Evolutionary conservation across 2,329 filamentous ascomycete species (phyloP).

Genomic region (Ophiostoma triangulosporum): DNA sequence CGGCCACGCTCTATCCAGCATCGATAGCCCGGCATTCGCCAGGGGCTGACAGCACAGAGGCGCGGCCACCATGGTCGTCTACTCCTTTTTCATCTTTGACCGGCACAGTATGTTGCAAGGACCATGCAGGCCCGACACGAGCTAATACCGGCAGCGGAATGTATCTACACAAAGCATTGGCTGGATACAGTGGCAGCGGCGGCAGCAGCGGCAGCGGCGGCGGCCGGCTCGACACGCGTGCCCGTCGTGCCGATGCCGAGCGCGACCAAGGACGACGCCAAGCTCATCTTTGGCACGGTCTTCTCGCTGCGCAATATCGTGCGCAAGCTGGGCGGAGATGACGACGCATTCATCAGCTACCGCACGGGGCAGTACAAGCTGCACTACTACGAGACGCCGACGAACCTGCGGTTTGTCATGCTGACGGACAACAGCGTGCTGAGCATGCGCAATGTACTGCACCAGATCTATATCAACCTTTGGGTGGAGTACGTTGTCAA

Average conservation of each 20-base stretch:
- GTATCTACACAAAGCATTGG: conserved; percentile 91
- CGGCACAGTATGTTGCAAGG: conserved; percentile 63
- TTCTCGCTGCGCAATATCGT: conserved; percentile 96
- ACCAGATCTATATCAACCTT: conserved; percentile 97
- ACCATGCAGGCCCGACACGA: neutral
- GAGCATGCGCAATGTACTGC: conserved; percentile 85
- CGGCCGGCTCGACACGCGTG: conserved; percentile 4
- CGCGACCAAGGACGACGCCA: conserved; percentile 60
- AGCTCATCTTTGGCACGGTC: conserved; percentile 92
- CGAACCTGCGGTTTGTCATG: conserved; percentile 92
- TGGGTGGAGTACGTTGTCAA: conserved; percentile 89
- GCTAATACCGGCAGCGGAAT: conserved; percentile 57
- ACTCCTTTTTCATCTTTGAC: conserved; percentile 98
- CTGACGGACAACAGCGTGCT: conserved; percentile 79
- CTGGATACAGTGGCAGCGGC: conserved; percentile 28
- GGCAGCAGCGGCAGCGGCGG: conserved; percentile 2
- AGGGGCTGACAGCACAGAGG: neutral
- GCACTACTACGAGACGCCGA: conserved; percentile 97
- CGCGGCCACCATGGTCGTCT: conserved; percentile 62
- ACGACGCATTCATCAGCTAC: conserved; percentile 91
- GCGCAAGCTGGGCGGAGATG: conserved; percentile 82
- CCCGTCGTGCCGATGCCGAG: conserved; percentile 6
- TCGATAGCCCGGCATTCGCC: neutral
- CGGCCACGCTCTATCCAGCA: neutral
- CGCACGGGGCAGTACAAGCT: conserved; percentile 93